Conservation (phyloP, 495 filamentous ascomycete species). For the Glutinoglossum americanum region DNA sequence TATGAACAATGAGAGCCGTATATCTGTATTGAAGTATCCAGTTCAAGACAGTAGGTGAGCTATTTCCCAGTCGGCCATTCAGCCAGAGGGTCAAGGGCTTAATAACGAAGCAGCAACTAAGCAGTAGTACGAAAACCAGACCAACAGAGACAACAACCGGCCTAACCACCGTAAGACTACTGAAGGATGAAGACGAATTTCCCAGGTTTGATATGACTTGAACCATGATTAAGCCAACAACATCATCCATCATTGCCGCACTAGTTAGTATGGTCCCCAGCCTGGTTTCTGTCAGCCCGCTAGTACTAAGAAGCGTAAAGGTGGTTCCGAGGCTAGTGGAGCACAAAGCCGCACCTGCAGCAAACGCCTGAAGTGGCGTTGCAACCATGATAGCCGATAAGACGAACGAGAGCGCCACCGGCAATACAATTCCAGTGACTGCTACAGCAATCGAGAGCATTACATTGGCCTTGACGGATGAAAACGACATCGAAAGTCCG, state of each 20-base stretch:
- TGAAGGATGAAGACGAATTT: constrained; percentile 5
- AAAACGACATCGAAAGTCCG: constrained; percentile 42
- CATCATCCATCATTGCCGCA: constrained; percentile 70
- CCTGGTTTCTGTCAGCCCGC: constrained; percentile 32
- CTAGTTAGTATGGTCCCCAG: constrained; percentile 47
- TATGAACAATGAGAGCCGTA: constrained; percentile 15
- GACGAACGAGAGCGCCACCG: constrained; percentile 47
- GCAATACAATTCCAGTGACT: constrained; percentile 36
- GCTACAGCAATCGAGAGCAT: constrained; percentile 37
- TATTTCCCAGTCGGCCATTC: too few relatives aligned
- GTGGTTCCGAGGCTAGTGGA: constrained; percentile 63
- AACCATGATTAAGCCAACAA: constrained; percentile 61
- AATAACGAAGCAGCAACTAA: background rate
- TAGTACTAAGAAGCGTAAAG: constrained; percentile 45
- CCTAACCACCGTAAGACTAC: constrained; percentile 26
- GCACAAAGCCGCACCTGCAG: constrained; percentile 55
- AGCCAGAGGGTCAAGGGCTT: too few relatives aligned
- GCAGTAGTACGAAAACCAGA: constrained; percentile 22
- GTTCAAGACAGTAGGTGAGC: too few relatives aligned
- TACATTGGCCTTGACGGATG: constrained; percentile 35
- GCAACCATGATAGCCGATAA: constrained; percentile 22
- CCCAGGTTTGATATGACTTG: constrained; percentile 37
- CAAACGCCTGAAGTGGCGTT: constrained; percentile 40
- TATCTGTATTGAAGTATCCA: too few relatives aligned
- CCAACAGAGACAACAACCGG: constrained; percentile 36